These are phyloP conservation scores for Triangularia setosa DNA, from an alignment of 2,329 filamentous ascomycete genomes.

Conservation along the genomic window DNA sequence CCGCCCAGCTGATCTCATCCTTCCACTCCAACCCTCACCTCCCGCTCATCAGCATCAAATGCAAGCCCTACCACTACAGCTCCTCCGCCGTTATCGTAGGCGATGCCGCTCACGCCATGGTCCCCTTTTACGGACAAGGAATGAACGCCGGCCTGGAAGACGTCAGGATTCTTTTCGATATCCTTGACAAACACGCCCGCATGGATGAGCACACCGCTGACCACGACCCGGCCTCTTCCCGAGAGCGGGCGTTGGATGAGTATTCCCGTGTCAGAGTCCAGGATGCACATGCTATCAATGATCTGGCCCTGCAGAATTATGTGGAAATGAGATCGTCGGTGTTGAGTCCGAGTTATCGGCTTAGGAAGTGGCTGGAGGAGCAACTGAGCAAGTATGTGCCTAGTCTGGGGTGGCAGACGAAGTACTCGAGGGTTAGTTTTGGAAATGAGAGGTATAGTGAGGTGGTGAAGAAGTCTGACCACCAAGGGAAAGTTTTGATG, in stretches of 20 bases:
- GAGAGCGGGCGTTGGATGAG: constrained; percentile 67
- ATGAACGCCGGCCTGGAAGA: constrained; percentile 98
- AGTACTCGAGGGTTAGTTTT: constrained; percentile 90
- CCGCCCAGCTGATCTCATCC: constrained; percentile 64
- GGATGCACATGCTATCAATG: constrained; percentile 87
- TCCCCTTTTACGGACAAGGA: constrained; percentile 96
- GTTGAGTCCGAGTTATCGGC: constrained; percentile 67
- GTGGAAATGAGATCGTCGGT: constrained; percentile 90
- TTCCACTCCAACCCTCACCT: constrained; percentile 84
- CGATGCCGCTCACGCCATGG: constrained; percentile 95
- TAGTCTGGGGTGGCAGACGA: constrained; percentile 79
- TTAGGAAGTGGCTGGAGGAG: constrained; percentile 86
- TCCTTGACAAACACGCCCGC: constrained; percentile 63
- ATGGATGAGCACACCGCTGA: constrained; percentile 34
- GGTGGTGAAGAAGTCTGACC: constrained; percentile 65
- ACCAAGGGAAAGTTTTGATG: constrained; percentile 62
- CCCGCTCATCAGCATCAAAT: constrained; percentile 90
- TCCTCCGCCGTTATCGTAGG: constrained; percentile 80
- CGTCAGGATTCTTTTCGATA: constrained; percentile 79
- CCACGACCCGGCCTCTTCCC: constrained; percentile 54
- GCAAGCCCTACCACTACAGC: constrained; percentile 77
- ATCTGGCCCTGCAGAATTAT: constrained; percentile 87
- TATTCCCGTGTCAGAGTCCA: constrained; percentile 72
- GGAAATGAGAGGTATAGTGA: constrained; percentile 88
- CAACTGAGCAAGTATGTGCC: constrained; percentile 73